Evolutionary conservation across 2,329 filamentous ascomycete genomes (phyloP), one percentile per base, ranked within the genome.

Genomic region (Cytospora leucostoma): DNA sequence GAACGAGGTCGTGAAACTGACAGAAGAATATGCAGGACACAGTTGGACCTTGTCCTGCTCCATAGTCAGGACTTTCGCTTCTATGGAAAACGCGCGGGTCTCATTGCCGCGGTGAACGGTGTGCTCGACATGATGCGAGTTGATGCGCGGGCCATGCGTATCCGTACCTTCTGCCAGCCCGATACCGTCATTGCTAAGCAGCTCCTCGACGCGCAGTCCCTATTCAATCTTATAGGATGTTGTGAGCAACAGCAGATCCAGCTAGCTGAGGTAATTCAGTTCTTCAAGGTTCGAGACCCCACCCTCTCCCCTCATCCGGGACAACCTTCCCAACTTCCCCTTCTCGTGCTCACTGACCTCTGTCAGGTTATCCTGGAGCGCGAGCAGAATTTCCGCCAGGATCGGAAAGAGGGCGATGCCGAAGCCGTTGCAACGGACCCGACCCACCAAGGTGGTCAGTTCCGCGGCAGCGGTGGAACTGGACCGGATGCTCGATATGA

Each of bases 111-210:
- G 63, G 77, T 85, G 49, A 69, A 72, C 8, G 81, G 79, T 2
- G 73, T 86, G 7, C 71, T 87, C 7, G 77, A 82, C 50, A 77
- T 80, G 57, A 83, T 84, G 80, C 80, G 79, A 65, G 73, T 75
- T 33, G 81, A 86, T 67, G 81, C 84, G 1, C 77, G 83, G 44
- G 76, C 75, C 10, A 80, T 87, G 73, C 75, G 80, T 27, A 70
- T 86, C 44, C 80, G 82, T 47, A 86, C 83, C 0, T 84, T 81
- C 66, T 86, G 84, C 70, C 81, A 85, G 67, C 84, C 84, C 0
- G 84, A 87, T 69, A 77, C 80, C 0, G 83, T 84, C 32, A 77
- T 86, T 60, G 82, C 82, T 4, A 86, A 85, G 75, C 83, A 86
- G 70, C 73, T 87, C 7, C 72, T 83, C 3, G 84, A 87, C 66